Base-by-base conservation (phyloP, 495 filamentous ascomycete genomes). In the Geopyxis carbonaria region DNA sequence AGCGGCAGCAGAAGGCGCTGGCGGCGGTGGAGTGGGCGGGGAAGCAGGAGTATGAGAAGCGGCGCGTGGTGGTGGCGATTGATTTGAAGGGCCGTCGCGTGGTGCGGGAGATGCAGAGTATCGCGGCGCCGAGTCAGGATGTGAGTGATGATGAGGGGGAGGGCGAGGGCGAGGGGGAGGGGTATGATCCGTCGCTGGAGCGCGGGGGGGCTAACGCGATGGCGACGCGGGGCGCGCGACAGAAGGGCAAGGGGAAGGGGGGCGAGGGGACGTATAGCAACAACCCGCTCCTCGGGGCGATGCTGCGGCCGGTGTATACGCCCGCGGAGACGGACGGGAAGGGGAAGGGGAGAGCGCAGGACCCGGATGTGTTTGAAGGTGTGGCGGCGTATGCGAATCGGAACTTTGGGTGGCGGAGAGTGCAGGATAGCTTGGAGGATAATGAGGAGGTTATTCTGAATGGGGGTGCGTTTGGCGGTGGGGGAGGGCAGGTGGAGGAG, bases 391-490 rank as follows among this genome's bases (percentile, higher is more conserved):
- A 58, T 45, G 34, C 46, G 42, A 61, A 56, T 39, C 59, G 55
- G 44, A 69, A 64, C 34, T 66, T 66, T 39, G 70, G 68, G 2
- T 94, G 87, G 89, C 65, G 86, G 33, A 72, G 83, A 44, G 87
- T 93, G 1, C 91, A 95, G 55, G 84, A 94, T 60, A 82, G 92
- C 49, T 64, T 74, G 27, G 78, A 85, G 35, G 75, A 94, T 56
- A 94, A 93, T 48, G 87, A 93, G 60, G 70, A 68, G n/a, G 76
- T 86, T 60, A 93, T 93, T 45, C 59, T 93, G 4, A 79, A 93
- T 59, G 87, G 87, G 0, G 36, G 36, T 1, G 22, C 30, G 22
- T 13, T 15, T 5, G 36, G 36, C 9, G 11, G 16, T n/a, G 7
- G 7, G 3, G 36, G 16, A 18, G 6, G 14, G 31, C 31, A 34